Evolutionary conservation across 2,329 filamentous ascomycete genomes (phyloP).

Genomic region (Rhexocercosporidium sp.): DNA sequence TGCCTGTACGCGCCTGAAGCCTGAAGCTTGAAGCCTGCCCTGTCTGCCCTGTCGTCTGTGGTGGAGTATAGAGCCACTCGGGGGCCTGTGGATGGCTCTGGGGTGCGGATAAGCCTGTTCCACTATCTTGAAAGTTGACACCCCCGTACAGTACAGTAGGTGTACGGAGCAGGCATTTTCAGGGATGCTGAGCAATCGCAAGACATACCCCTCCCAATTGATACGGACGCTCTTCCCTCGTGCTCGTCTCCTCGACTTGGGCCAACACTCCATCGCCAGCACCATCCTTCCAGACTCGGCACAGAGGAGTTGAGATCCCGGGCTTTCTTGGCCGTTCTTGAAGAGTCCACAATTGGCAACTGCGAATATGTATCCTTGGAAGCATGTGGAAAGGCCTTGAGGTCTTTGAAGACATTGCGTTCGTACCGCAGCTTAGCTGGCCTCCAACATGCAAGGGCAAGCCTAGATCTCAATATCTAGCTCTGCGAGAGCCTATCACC

Average conservation of each 20-base stretch:
- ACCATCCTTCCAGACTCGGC: constrained; percentile 15
- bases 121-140: constrained; percentile 12
- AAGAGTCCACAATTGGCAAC: constrained; percentile 10
- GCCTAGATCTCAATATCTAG: not conserved
- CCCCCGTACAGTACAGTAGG: not conserved
- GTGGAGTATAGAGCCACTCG: constrained; percentile 16
- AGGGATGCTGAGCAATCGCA: constrained; percentile 15
- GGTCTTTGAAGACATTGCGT: not conserved
- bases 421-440: not conserved
- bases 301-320: constrained; percentile 11
- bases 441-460: not conserved
- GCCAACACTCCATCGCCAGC: constrained; percentile 4
- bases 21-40: constrained; percentile 27
- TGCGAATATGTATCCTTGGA: constrained; percentile 7
- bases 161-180: not conserved
- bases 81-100: not conserved
- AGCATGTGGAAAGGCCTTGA: not conserved
- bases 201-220: constrained; percentile 19
- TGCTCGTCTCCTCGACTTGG: not conserved
- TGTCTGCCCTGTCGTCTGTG: not conserved
- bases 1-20: constrained; percentile 24
- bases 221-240: constrained; percentile 16
- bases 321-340: constrained; percentile 16
- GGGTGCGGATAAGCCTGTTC: constrained; percentile 26
- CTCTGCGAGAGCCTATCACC: not conserved